Base-by-base conservation (phyloP, 805 yeast genomes). In the Saturnispora ahearnii region DNA sequence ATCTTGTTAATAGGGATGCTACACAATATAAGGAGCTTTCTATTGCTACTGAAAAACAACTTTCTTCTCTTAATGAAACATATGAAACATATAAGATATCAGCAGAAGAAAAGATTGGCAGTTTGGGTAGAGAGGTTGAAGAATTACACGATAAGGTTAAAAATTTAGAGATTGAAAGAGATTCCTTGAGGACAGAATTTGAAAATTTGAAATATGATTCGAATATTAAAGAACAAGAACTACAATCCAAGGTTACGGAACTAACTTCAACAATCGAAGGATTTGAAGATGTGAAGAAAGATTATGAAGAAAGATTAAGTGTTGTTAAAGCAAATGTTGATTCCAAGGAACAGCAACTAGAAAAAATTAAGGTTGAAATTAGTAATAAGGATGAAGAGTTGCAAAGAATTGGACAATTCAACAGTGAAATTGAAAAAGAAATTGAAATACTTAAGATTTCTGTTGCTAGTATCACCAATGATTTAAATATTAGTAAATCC, bases 1-100 rank as follows among this genome's bases (percentile, higher is more conserved):
- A 72, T 22, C 67, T 76, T 13, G 78, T 87, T 0, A 76, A 77
- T 55, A 69, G 74, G n/a, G 79, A 75, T 57, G 73, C 77, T 9
- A 72, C 72, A n/a, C 81, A 83, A 55, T 77, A 82, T 60, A 77
- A 81, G 50, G 69, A 68, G n/a, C 73, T 87, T 38, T 81, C 89
- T 0, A 65, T 66, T 46, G 78, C 84, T 12, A 78, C 87, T 3
- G 95, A 87, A 59, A 77, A 76, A 47, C 79, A 89, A 5, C 69
- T 87, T 36, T 64, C 68, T 36, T 70, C 73, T 43, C 68, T 86
- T 52, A 79, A 77, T 29, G 67, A 68, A 21, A 69, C 82, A 1
- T 83, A 75, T 60, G 87, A 74, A 45, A 64, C 64, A 44, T 73
- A 64, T 54, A 74, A 72, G 54, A 51, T 54, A 2, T 50, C 67